phyloP scores from a whole-genome alignment of 75 land plant species.

The Adiantum capillusveneris region DNA sequence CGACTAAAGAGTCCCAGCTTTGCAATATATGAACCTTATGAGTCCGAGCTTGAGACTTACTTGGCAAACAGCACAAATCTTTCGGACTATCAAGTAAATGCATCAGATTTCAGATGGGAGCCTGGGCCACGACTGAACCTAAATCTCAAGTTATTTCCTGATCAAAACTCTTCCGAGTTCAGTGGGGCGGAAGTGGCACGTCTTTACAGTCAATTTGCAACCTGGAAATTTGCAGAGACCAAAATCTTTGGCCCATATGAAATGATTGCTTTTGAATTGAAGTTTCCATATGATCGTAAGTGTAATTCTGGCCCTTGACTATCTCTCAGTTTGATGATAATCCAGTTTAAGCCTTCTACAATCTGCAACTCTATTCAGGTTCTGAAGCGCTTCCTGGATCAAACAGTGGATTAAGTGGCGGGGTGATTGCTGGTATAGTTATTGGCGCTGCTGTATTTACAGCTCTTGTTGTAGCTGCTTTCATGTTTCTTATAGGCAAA shows the following conservation, averaged over 20 bases:
- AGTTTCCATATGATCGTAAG: slow-evolving; percentile 11
- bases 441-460: neutral
- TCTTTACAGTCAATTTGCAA: slow-evolving; percentile 32
- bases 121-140: slow-evolving; percentile 71
- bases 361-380: neutral
- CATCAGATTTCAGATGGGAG: slow-evolving; percentile 53
- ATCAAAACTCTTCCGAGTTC: slow-evolving; percentile 14
- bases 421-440: neutral
- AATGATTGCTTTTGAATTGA: slow-evolving; percentile 56
- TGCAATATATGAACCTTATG: slow-evolving; percentile 46
- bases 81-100: slow-evolving; percentile 33
- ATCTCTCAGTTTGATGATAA: too few relatives aligned
- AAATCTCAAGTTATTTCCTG: slow-evolving; percentile 57
- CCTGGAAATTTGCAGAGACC: slow-evolving; percentile 47
- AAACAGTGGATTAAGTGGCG: neutral
- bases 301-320: neutral
- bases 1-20: slow-evolving; percentile 85
- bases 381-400: neutral
- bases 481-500: neutral
- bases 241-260: slow-evolving; percentile 82
- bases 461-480: neutral
- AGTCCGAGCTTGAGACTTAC: slow-evolving; percentile 17
- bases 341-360: neutral
- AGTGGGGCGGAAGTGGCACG: slow-evolving; percentile 49
- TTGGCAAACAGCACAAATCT: slow-evolving; percentile 37